phyloP scores from a whole-genome alignment of 2,329 filamentous ascomycete genomes.

The Sclerotinia spermophila region DNA sequence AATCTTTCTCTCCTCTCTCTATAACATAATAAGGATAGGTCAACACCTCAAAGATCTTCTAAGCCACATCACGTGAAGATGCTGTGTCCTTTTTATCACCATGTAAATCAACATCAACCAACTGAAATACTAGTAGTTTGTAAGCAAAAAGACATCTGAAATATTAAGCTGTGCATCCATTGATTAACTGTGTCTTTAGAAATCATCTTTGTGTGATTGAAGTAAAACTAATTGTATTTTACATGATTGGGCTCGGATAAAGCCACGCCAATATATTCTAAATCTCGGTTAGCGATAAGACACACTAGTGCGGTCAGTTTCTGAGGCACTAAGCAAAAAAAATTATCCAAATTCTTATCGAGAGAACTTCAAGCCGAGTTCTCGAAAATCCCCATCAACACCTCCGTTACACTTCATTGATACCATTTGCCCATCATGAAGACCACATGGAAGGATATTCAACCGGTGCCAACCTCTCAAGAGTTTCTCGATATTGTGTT shows the following conservation, averaged over 20 bases:
- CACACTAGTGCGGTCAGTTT: constrained; percentile 13
- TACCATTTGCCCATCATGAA: constrained; percentile 47
- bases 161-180: background rate
- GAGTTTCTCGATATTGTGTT: constrained; percentile 98
- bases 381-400: constrained; percentile 13
- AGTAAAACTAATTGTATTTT: background rate
- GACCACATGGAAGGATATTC: constrained; percentile 72
- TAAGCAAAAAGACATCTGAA: background rate
- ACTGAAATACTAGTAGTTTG: no score
- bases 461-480: constrained; percentile 83
- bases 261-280: background rate
- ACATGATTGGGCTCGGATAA: background rate
- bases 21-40: background rate
- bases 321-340: constrained; percentile 17
- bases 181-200: background rate
- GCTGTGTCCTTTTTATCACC: background rate
- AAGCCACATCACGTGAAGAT: background rate
- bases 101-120: background rate
- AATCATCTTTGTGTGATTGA: no score
- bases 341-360: constrained; percentile 21
- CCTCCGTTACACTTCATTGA: constrained; percentile 1
- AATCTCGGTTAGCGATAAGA: constrained; percentile 20
- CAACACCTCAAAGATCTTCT: background rate
- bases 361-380: constrained; percentile 19
- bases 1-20: background rate